Evolutionary conservation across 768 basidiomycete genomes (phyloP), one percentile per base, ranked within the genome.

Genomic region (Sutorius australiensis): DNA sequence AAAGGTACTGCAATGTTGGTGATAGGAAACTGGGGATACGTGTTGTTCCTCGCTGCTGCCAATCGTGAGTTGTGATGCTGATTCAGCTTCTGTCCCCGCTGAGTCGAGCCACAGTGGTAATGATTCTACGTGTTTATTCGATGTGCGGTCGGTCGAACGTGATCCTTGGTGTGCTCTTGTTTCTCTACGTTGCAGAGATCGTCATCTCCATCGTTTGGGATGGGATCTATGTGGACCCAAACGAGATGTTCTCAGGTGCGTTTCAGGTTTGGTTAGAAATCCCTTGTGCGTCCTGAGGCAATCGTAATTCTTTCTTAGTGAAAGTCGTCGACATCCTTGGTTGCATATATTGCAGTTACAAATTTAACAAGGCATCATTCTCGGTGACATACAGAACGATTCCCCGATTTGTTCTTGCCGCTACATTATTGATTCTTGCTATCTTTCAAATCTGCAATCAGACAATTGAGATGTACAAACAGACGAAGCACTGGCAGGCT

Each of bases 51-150:
- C 0, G 21, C 28, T 12, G 48, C 50, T 17, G 46, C 53, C 1
- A 53, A 61, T 45, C 2, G 61, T 61, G 49, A 57, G 59, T 36
- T 10, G 0, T 5, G 9, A 27, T 6, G 3, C 19, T 13, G 11
- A n/a, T 16, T 30, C 28, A 0, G 2, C 5, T 39, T n/a, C n/a
- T 1, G 1, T 13, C 7, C 36, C 16, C n/a, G n/a, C n/a, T 37
- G n/a, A 37, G 5, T 8, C 32, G 2, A 10, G 10, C 14, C 11
- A 17, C 13, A 63, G 61, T 63, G 3, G 34, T 63, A 36, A 63
- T 63, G 61, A 46, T 60, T 17, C 46, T 63, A 11, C 61, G 60
- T 13, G 51, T 62, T 1, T 50, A 46, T 24, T 48, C 57, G 16
- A 62, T 62, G 40, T 62, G 53, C 49, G 6, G 37, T 13, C 44